Evolutionary conservation across 2,329 filamentous ascomycete genomes (phyloP), one percentile per base, ranked within the genome.

Genomic region (Penicillium olsonii): DNA sequence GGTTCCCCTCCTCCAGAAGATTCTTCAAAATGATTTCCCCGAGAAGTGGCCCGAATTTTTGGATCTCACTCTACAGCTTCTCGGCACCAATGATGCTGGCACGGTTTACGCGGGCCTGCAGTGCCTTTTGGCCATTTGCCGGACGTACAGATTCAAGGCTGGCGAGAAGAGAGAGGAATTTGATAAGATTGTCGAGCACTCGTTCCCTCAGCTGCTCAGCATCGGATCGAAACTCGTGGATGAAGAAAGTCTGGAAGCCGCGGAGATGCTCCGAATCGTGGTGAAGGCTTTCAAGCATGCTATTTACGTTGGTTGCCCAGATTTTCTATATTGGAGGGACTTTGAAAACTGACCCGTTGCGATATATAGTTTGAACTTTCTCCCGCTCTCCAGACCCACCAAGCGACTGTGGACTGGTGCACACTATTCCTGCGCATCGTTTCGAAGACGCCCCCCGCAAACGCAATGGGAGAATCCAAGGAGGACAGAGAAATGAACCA

Each of bases 201-300:
- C 90, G 51, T 99, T 99, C 74, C 91, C 94, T 17, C 85, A 91
- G 57, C 78, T 97, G 56, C 78, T 97, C 60, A 80, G 81, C 55
- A 94, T 99, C 65, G 95, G 92, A 62, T 91, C 90, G 67, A 87
- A 89, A 70, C 77, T 97, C 63, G 87, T 96, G 38, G 87, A 90
- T 60, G 92, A 97, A 76, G 89, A 89, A 67, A 96, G 90, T 68
- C 79, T 95, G 61, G 94, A 99, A 74, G 94, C 92, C 15, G 92
- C 90, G 52, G 94, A 97, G 76, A 97, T 99, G 88, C 79, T 99
- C 61, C 88, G 95, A 68, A 87, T 95, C 50, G 90, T 95, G 47
- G 82, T 99, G 66, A 99, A 99, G 78, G 87, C 91, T 31, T 99
- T 95, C 76, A 99, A 99, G 77, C 92, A 99, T 75, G 92, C 94